Conservation (phyloP, 2,329 filamentous ascomycete species). For the Apiospora sp. region DNA sequence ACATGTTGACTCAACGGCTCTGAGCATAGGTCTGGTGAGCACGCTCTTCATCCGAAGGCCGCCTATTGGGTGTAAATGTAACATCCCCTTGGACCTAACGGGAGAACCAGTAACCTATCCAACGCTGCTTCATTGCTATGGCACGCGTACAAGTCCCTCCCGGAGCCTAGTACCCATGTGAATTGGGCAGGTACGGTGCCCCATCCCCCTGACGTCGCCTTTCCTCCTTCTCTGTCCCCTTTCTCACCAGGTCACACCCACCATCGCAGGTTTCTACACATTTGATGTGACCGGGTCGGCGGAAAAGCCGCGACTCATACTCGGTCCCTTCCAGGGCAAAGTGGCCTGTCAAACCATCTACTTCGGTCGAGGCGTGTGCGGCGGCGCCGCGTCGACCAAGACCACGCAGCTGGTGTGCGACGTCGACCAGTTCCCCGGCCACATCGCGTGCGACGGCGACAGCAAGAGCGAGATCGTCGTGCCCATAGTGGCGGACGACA, state of each 20-base stretch:
- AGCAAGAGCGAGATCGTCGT: slow-evolving; percentile 85
- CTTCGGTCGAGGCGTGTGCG: slow-evolving; percentile 79
- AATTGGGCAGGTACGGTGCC: slow-evolving; percentile 74
- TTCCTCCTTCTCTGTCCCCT: slow-evolving; percentile 21
- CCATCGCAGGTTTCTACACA: slow-evolving; percentile 73
- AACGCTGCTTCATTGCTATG: slow-evolving; percentile 80
- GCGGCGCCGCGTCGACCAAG: slow-evolving; percentile 67
- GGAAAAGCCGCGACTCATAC: slow-evolving; percentile 64
- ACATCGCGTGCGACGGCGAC: slow-evolving; percentile 82
- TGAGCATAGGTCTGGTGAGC: slow-evolving; percentile 19
- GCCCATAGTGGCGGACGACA: slow-evolving; percentile 62
- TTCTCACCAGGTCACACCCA: slow-evolving; percentile 12
- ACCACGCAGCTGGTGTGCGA: slow-evolving; percentile 73
- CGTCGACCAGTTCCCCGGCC: slow-evolving; percentile 78
- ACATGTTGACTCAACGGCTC: slow-evolving; percentile 5
- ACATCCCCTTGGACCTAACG: background rate
- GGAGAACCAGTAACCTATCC: slow-evolving; percentile 70
- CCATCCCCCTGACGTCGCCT: slow-evolving; percentile 20
- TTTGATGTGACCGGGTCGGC: slow-evolving; percentile 57
- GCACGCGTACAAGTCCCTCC: slow-evolving; percentile 80
- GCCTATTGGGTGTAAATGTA: background rate
- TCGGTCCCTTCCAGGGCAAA: slow-evolving; percentile 83
- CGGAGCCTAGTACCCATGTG: slow-evolving; percentile 68
- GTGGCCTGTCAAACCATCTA: slow-evolving; percentile 80
- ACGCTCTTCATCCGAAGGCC: background rate